Base-by-base conservation (phyloP, 2,329 filamentous ascomycete species). In the Hypoxylon sp. region DNA sequence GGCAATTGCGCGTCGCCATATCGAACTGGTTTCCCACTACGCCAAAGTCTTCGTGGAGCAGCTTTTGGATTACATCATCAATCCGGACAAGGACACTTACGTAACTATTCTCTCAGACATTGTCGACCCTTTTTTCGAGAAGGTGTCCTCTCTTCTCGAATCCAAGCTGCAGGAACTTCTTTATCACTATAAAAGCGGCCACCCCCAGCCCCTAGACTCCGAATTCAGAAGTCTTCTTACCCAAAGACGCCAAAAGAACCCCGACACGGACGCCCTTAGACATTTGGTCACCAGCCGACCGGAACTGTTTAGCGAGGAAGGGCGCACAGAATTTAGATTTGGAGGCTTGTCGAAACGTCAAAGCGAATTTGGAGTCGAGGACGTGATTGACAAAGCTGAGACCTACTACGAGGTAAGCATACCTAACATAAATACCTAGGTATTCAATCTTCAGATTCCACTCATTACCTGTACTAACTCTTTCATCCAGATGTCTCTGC, bases 381-480 rank as follows among this genome's bases (percentile, higher is more conserved):
- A 76, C 1, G 73, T 81, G 0, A 76, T 84, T 46, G 78, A 84
- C 47, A 80, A 79, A 63, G 79, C 82, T 72, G 64, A 78, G 51
- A 74, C 75, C 0, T 81, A 82, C 58, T 84, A 83, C 60, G 73
- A 80, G 62, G 80, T 83, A 66, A 51, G 56, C 1, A 32, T 5
- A 15, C n/a, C n/a, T n/a, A n/a, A n/a, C n/a, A n/a, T n/a, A n/a
- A n/a, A n/a, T n/a, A 28, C 8, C 8, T 24, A 17, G 11, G 28
- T 44, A n/a, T 22, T n/a, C n/a, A n/a, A n/a, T n/a, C n/a, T n/a
- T n/a, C n/a, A n/a, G n/a, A n/a, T n/a, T n/a, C n/a, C n/a, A n/a
- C 6, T 1, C 17, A 7, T 17, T 32, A 6, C 6, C 2, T 4
- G 32, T 50, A 20, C 62, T 69, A 24, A 68, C 51, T 22, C 17